Percentiles rank a stretch among this genome's conserved stretches.
Conservation (phyloP, 2,329 filamentous ascomycete genomes). For the Graphium sp. region DNA sequence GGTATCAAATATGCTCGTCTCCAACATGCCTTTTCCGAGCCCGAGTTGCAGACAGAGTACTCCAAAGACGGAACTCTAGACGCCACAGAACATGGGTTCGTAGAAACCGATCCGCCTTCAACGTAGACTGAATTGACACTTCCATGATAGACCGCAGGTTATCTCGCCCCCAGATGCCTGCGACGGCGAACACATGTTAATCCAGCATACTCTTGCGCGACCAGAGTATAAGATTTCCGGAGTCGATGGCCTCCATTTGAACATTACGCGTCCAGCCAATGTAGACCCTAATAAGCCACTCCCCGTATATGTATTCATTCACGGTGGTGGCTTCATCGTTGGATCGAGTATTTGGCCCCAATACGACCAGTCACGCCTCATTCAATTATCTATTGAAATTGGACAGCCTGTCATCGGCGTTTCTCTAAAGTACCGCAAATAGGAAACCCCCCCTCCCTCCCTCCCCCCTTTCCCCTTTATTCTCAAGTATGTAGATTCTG, state of each 20-base stretch:
- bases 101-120: no score
- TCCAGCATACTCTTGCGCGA: background rate
- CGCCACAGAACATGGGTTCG: background rate
- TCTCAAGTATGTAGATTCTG: no score
- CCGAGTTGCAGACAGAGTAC: background rate
- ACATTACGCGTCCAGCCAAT: slow-evolving; percentile 24
- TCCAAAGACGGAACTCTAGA: background rate
- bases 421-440: slow-evolving; percentile 18
- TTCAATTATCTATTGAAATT: slow-evolving; percentile 23
- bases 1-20: background rate
- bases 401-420: slow-evolving; percentile 15
- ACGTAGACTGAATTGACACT: no score
- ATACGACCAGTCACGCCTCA: slow-evolving; percentile 25
- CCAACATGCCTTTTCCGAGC: background rate
- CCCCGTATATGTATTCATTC: slow-evolving; percentile 33
- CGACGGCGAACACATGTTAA: background rate
- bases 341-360: slow-evolving; percentile 35
- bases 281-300: slow-evolving; percentile 13
- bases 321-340: slow-evolving; percentile 30
- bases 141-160: background rate
- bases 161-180: background rate
- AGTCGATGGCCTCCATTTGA: slow-evolving; percentile 30
- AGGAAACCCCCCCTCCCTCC: no score
- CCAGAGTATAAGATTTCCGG: slow-evolving; percentile 18
- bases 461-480: no score